Conservation (phyloP, 2,329 filamentous ascomycete genomes). For the Scedosporium aurantiacum region DNA sequence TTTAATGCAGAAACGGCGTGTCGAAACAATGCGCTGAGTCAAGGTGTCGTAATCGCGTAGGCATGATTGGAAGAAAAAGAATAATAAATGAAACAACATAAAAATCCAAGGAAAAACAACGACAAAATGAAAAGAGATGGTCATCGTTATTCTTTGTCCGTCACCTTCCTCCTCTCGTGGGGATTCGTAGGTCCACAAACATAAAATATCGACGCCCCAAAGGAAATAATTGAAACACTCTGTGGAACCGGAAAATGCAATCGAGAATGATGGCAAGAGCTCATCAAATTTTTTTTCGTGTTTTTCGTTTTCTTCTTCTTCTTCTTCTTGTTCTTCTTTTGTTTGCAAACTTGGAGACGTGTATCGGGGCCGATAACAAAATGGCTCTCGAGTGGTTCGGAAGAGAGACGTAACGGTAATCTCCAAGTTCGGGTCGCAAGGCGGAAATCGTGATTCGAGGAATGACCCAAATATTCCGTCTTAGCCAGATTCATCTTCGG, state of each 20-base stretch:
- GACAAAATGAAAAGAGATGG: background rate
- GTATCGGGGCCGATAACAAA: background rate
- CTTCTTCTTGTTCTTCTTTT: too few species aligned
- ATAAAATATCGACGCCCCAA: too few species aligned
- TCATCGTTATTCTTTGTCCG: too few species aligned
- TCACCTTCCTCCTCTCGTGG: too few species aligned
- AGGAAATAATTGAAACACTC: too few species aligned
- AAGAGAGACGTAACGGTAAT: background rate
- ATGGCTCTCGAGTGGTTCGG: background rate
- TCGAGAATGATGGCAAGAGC: too few species aligned
- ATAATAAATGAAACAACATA: background rate
- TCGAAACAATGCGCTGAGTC: background rate
- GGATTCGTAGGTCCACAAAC: too few species aligned
- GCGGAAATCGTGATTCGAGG: background rate
- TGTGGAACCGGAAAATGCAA: too few species aligned
- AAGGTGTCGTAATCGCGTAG: constrained; percentile 6
- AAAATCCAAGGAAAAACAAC: background rate
- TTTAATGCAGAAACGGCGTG: background rate
- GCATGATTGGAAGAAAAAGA: constrained; percentile 14
- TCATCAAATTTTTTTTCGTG: too few species aligned
- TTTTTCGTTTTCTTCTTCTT: too few species aligned
- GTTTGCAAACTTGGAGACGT: background rate
- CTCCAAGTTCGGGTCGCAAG: background rate
- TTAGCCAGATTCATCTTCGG: background rate
- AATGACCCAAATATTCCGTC: background rate